Evolutionary conservation across 1,284 basidiomycete genomes (phyloP).

Genomic region (Heterobasidion irregulare): DNA sequence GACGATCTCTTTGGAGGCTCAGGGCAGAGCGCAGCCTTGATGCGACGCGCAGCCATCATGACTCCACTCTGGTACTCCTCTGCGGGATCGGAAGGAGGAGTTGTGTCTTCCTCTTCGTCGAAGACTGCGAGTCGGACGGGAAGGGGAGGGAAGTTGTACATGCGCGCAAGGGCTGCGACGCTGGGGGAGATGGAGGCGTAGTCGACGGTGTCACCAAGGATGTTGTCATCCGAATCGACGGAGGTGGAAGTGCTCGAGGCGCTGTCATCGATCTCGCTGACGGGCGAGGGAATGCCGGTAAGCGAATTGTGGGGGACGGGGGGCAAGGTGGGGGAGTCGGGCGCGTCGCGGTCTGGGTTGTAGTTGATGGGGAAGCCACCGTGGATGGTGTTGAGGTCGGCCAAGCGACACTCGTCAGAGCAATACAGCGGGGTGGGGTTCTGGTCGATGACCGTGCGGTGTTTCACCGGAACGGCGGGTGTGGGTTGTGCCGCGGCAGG

Average conservation of each 20-base stretch:
- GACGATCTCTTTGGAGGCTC: constrained; percentile 26
- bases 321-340: constrained; percentile 27
- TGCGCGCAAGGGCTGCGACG: constrained; percentile 41
- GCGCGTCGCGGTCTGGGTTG: constrained; percentile 28
- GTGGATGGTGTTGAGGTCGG: constrained; percentile 39
- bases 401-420: constrained; percentile 62
- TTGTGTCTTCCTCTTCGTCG: constrained; percentile 8
- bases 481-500: constrained; percentile 11
- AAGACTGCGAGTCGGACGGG: constrained; percentile 19
- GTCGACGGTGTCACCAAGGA: constrained; percentile 16
- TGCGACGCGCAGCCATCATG: constrained; percentile 59
- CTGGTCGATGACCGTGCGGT: constrained; percentile 66
- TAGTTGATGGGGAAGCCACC: constrained; percentile 36
- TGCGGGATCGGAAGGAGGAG: constrained; percentile 17
- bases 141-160: constrained; percentile 48
- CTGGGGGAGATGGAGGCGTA: constrained; percentile 22
- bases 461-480: constrained; percentile 27
- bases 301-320: constrained; percentile 31
- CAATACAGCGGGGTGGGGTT: constrained; percentile 70
- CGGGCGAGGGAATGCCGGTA: constrained; percentile 19
- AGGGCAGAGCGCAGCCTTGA: constrained; percentile 39
- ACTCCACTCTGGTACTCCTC: constrained; percentile 46
- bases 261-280: constrained; percentile 33
- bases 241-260: constrained; percentile 32
- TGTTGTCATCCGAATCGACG: constrained; percentile 20